A percentile compares a stretch with the other conserved stretches of the same genome.
Evolutionary conservation across 139 green algal species (phyloP).

Genomic region (Chlorella sp.): DNA sequence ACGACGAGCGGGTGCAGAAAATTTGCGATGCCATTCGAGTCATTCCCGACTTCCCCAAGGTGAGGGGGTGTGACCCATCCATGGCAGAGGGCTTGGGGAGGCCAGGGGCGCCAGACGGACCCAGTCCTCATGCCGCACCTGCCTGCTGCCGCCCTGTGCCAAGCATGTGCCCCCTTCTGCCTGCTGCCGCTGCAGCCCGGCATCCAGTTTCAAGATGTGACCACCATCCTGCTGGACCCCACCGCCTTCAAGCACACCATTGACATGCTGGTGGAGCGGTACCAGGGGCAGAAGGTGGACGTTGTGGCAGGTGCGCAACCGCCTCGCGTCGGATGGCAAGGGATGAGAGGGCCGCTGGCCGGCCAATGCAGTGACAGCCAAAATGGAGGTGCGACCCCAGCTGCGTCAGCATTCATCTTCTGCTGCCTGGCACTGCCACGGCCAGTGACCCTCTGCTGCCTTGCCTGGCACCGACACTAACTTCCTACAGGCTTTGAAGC

Average conservation of each 20-base stretch:
- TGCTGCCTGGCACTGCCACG: no score
- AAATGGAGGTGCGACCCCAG: no score
- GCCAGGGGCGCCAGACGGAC: no score
- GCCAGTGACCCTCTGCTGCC: no score
- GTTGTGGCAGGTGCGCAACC: slow-evolving; percentile 78
- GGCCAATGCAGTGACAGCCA: no score
- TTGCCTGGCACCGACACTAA: no score
- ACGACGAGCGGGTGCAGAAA: slow-evolving; percentile 16
- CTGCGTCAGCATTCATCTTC: no score
- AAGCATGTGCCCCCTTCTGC: no score
- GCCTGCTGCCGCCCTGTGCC: no score
- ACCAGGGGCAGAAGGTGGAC: slow-evolving; percentile 83
- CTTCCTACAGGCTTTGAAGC: slow-evolving; percentile 93
- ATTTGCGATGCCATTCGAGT: slow-evolving; percentile 66
- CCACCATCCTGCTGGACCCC: slow-evolving; percentile 92
- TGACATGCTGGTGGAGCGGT: slow-evolving; percentile 84
- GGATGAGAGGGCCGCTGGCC: not conserved
- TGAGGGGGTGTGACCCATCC: no score
- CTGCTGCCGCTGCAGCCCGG: slow-evolving; percentile 54
- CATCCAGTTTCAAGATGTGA: slow-evolving; percentile 98
- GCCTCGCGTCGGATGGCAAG: not conserved
- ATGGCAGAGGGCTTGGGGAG: no score
- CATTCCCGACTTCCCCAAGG: slow-evolving; percentile 91
- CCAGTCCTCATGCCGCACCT: no score
- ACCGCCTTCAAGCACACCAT: slow-evolving; percentile 86